phyloP scores from a whole-genome alignment of 441 rosid species.

The Melastoma candidum region DNA sequence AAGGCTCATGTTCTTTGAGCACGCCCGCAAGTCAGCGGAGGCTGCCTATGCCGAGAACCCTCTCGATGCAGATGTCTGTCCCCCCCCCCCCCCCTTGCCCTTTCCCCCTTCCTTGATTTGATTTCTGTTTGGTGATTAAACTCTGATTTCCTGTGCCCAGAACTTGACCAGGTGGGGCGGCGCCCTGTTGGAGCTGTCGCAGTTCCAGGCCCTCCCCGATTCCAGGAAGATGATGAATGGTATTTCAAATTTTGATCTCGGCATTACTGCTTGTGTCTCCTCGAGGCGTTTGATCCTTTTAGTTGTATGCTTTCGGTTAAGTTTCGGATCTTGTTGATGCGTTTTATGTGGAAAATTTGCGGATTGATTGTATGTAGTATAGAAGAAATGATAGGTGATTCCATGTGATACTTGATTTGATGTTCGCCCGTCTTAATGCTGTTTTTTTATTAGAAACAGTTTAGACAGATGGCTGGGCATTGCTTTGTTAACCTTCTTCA shows the following conservation, averaged over 20 bases:
- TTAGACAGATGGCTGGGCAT: no score
- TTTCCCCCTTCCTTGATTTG: background rate
- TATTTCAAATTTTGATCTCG: constrained; percentile 6
- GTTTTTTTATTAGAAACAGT: no score
- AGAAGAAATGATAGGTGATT: no score
- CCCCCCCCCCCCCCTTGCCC: background rate
- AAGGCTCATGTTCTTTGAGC: constrained; percentile 63
- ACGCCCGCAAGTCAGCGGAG: constrained; percentile 66
- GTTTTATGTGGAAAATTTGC: no score
- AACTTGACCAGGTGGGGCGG: constrained; percentile 91
- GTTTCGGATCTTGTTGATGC: no score
- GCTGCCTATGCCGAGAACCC: constrained; percentile 54
- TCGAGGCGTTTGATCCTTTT: no score
- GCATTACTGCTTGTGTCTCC: no score
- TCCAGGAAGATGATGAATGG: constrained; percentile 74
- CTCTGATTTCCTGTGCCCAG: constrained; percentile 24
- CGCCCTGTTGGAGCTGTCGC: constrained; percentile 73
- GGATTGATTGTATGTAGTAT: no score
- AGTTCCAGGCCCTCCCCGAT: constrained; percentile 55
- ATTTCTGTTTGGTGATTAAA: background rate
- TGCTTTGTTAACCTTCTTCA: no score
- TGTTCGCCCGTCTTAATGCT: no score
- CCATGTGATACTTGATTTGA: no score
- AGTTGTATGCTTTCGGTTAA: no score
- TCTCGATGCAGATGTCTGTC: constrained; percentile 59